Conservation (phyloP, 169 alveolate genomes). For the Plasmodium knowlesi region DNA sequence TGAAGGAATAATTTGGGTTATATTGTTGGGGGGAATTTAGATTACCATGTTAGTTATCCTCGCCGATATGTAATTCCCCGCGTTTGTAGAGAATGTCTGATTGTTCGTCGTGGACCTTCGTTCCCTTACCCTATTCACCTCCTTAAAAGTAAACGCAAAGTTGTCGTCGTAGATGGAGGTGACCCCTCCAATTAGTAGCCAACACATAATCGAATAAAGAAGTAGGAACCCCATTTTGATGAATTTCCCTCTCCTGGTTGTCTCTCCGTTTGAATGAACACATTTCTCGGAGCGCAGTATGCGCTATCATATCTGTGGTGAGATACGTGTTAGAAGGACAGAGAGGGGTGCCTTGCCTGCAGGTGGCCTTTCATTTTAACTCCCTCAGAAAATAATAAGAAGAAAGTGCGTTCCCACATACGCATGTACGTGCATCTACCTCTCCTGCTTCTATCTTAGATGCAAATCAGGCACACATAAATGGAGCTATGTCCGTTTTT, state of each 20-base stretch:
- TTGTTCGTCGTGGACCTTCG: background rate
- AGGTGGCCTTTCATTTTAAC: background rate
- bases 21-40: background rate
- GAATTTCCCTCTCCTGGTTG: background rate
- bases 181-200: background rate
- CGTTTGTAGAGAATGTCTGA: background rate
- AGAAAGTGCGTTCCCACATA: background rate
- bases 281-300: background rate
- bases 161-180: constrained; percentile 30
- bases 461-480: background rate
- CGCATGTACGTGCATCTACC: background rate
- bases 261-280: background rate
- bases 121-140: constrained; percentile 22
- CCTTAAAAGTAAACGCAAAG: constrained; percentile 26
- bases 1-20: background rate
- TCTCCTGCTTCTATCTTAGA: background rate
- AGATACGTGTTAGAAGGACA: background rate
- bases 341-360: background rate
- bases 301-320: background rate
- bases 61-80: background rate
- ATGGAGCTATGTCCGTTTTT: background rate
- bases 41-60: too few species aligned
- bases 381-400: background rate
- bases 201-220: background rate
- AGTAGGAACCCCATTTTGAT: constrained; percentile 19